Base-by-base conservation (phyloP, 164 flowering plant species). In the Stephania yunnanensis region DNA sequence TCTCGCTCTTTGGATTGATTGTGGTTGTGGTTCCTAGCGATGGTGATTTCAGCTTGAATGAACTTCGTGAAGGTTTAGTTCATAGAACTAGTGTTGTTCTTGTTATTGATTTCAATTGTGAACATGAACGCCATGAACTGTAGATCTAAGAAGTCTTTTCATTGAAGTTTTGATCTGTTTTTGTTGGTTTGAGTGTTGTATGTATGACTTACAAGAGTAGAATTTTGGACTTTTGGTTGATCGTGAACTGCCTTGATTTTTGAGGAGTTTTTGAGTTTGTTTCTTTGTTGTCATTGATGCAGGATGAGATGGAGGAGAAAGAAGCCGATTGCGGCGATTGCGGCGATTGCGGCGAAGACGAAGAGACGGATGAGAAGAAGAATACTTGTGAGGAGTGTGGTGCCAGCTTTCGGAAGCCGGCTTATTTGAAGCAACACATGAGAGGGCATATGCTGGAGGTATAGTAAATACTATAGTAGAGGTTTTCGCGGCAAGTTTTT, bases 361-460 rank as follows among this genome's bases (percentile, higher is more conserved):
- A 80, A 71, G 67, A 12, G 17, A 66, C 78, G 36, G 77, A 55
- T 13, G 13, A 6, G 29, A 79, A 78, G 19, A 71, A 81, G 9
- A 82, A 87, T 78, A 84, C 81, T 22, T 95, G 98, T 74, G 84
- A 80, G 22, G 90, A 89, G 61, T 93, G 97, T 73, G 95, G 98
- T 66, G 87, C 82, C 0, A 84, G 80, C 73, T 95, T 95, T 31
- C 77, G 74, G 36, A 95, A 95, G 76, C 97, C 92, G 10, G 97
- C 98, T 44, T 80, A 94, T 78, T 82, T 94, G 82, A 87, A 84
- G 78, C 97, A 95, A 74, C 98, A 95, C 74, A 89, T 90, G 91
- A 90, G 82, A 78, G 81, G 91, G 72, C 98, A 95, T 86, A 93
- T 92, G 0, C 78, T 83, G 12, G 98, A 93, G 97, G 98, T 94